Percentiles rank a stretch among this genome's conserved stretches.
phyloP scores from a whole-genome alignment of 2,329 filamentous ascomycete species.

The Pezicula neosporulosa region DNA sequence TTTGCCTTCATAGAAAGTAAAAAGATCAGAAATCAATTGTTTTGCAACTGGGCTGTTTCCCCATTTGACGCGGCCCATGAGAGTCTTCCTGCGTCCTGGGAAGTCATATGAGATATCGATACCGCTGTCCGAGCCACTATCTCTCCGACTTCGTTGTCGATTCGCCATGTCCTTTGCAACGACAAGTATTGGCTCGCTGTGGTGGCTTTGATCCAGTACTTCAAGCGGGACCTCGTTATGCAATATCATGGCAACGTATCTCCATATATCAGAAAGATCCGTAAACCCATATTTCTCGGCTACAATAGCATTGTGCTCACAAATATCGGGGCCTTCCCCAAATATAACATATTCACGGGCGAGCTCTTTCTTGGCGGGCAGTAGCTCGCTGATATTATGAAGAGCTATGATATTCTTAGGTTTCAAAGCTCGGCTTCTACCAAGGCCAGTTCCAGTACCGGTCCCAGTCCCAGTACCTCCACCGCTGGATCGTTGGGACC shows the following conservation, averaged over 20 bases:
- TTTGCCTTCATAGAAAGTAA: constrained; percentile 57
- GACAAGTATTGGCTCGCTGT: constrained; percentile 54
- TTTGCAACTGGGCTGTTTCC: constrained; percentile 61
- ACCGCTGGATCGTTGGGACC: constrained; percentile 29
- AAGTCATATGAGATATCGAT: constrained; percentile 42
- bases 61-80: constrained; percentile 65
- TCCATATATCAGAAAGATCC: constrained; percentile 81
- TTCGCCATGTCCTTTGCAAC: constrained; percentile 62
- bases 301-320: constrained; percentile 76
- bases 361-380: constrained; percentile 77
- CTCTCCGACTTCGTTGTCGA: constrained; percentile 15
- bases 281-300: constrained; percentile 67
- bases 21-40: constrained; percentile 58
- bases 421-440: constrained; percentile 27
- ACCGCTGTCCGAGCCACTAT: constrained; percentile 43
- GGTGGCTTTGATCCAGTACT: constrained; percentile 51
- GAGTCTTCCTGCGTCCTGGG: constrained; percentile 15
- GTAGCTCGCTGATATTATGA: constrained; percentile 62
- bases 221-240: constrained; percentile 72
- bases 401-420: constrained; percentile 71
- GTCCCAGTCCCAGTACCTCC: constrained; percentile 46
- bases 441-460: constrained; percentile 37
- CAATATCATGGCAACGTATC: constrained; percentile 72
- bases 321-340: constrained; percentile 77
- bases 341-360: constrained; percentile 81